Conservation (phyloP, 441 rosid species). For the Adansonia madagascariensis region DNA sequence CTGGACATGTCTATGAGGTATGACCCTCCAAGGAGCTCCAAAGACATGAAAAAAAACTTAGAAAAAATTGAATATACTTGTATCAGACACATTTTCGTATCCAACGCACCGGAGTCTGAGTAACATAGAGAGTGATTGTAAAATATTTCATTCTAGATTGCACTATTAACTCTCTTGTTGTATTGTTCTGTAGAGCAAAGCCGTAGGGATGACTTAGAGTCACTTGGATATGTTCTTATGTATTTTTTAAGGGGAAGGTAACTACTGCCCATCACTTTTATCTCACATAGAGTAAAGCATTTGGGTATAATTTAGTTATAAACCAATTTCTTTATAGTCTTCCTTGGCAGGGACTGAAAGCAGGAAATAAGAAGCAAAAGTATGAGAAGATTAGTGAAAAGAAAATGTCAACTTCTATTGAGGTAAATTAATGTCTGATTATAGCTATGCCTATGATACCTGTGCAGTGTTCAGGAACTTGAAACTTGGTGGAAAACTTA, state of each 20-base stretch:
- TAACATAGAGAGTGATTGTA: neutral
- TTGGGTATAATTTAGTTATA: constrained; percentile 7
- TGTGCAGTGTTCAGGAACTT: neutral
- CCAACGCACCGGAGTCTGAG: too few relatives aligned
- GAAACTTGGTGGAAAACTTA: neutral
- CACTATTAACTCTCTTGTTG: constrained; percentile 5
- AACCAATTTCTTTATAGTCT: constrained; percentile 52
- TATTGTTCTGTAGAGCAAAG: constrained; percentile 70
- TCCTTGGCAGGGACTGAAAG: constrained; percentile 99
- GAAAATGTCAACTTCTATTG: constrained; percentile 94
- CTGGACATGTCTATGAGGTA: too few relatives aligned
- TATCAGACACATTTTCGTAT: too few relatives aligned
- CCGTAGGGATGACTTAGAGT: constrained; percentile 94
- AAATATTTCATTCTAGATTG: constrained; percentile 2
- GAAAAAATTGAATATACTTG: too few relatives aligned
- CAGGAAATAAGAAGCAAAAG: constrained; percentile 98
- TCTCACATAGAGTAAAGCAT: neutral
- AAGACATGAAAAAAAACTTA: too few relatives aligned
- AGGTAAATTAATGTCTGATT: constrained; percentile 52
- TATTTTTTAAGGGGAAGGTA: constrained; percentile 97
- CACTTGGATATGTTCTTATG: constrained; percentile 99
- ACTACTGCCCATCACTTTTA: constrained; percentile 20
- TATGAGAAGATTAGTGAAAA: constrained; percentile 97
- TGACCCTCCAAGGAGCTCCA: too few relatives aligned
- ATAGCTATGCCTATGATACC: neutral